Base-by-base conservation (phyloP, 176 grass and related monocot species). In the Saccharum officinarum region DNA sequence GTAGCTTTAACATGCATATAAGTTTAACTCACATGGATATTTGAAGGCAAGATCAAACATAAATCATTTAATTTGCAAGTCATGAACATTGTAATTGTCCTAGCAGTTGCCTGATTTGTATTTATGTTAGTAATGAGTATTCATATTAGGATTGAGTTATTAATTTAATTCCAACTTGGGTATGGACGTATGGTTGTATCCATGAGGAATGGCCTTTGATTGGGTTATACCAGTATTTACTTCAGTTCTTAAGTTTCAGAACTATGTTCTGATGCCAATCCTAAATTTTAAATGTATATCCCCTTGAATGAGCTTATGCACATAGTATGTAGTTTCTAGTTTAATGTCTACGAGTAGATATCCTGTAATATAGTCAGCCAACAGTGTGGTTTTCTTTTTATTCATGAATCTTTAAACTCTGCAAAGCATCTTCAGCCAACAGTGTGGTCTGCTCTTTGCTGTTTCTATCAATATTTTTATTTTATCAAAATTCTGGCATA, bases 201-300 rank as follows among this genome's bases (percentile, higher is more conserved):
- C 10, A 8, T 44, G 41, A 10, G 41, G 41, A 44, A 44, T 44
- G 41, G 41, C 10, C 41, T 11, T 11, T 44, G 41, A 38, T 75
- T 78, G 13, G 8, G 50, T 63, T 25, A 4, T 28, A 30, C 46
- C 55, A 22, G 10, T 44, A 10, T 44, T 44, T 44, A 44, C 41
- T 44, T 44, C 41, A 44, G 8, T 44, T 44, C 41, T 44, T 44
- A 33, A 30, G 25, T 54, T 55, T 34, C 1, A 2, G 23, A 31
- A 74, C 34, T 22, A 38, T 80, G 76, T 38, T 72, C 42, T 67
- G 59, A 67, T 75, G 69, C 45, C 4, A 47, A 75, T 18, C 45
- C 10, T 42, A 17, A 39, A 31, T 80, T 86, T 66, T 1, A 52
- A 50, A 67, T 54, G 33, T 68, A 23, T 54, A 26, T 66, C 45